Evolutionary conservation across 2,329 filamentous ascomycete genomes (phyloP), one percentile per base, ranked within the genome.

Genomic region (Alternaria gansuensis): DNA sequence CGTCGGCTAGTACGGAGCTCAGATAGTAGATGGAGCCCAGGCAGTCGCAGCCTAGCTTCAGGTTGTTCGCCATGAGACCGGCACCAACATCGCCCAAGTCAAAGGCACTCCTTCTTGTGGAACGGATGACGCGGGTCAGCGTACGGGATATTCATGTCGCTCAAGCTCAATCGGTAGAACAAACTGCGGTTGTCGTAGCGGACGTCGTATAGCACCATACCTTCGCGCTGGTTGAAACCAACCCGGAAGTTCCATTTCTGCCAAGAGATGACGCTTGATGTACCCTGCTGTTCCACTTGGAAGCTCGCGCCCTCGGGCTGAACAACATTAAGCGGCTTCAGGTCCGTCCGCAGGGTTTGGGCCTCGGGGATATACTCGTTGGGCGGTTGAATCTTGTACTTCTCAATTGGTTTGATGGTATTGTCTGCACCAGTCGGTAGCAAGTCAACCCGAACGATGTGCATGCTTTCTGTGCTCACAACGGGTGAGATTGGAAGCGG

Each of bases 231-330:
- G 73, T 88, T 91, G 79, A 90, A 91, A 34, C 85, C 84, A 3
- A 93, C 82, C 10, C 88, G 81, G 77, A 92, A 88, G 2, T 84
- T 81, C 88, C 89, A 91, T 66, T 89, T 90, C 73, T 90, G 88
- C 88, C 88, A 88, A 58, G 82, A 79, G 36, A 90, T 72, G 21
- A 82, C 77, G 51, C 82, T 84, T 2, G 85, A 85, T 24, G 84
- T 83, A 31, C 82, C 83, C 59, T 82, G 77, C 39, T 82, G 74
- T 9, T 78, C 78, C 13, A 86, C 80, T 14, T 79, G 80, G 73
- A 89, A 90, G 11, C 85, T 88, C 2, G 86, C 83, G 7, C 87
- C 87, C 63, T 89, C 84, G 0, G 87, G 87, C 60, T 90, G 87
- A 33, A 88, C 73, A 1, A 89, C 85, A 55, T 88, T 85, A 62